Base-by-base conservation (phyloP, 2,329 filamentous ascomycete species). In the Didymella arachidicola region DNA sequence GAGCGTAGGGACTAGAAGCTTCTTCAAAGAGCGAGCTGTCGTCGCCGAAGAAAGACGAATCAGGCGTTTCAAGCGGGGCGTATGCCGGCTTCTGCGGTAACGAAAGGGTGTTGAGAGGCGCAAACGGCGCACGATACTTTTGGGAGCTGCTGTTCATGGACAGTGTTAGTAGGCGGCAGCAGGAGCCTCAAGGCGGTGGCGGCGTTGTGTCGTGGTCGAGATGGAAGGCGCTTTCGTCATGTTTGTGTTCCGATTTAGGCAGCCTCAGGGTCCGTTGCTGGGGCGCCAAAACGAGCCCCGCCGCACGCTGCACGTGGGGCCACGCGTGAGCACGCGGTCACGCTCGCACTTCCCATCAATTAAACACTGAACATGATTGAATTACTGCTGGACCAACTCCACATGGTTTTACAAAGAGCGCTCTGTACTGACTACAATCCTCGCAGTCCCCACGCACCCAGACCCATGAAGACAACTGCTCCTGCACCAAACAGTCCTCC, bases 21-120 rank as follows among this genome's bases (percentile, higher is more conserved):
- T 75, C 70, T 58, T 77, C 73, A 45, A 77, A 78, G 7, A 77
- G 67, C 7, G 71, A 76, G 55, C 72, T 77, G 8, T 69, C 72
- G 54, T 76, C 65, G 56, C 72, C 73, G 18, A 74, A 57, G 36
- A 52, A 52, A 26, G 50, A 53, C 18, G 51, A 50, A 2, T 27
- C 50, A 52, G 38, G 57, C 46, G 57, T 56, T 16, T 47, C 42
- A 34, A 46, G 47, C 25, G 46, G 48, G 18, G 46, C 38, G 46
- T 70, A 73, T 19, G 53, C 65, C n/a, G 75, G 73, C 57, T 69
- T 73, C 57, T 73, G 68, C 10, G 69, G 66, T 14, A 72, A 75
- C 8, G 71, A 66, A 7, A 77, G 63, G 4, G 71, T 77, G 56
- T 77, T 66, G 43, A 75, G 54, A 7, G 72, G 75, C 44, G 70